Conservation (phyloP, 73 alveolate genomes). For the Loxodes magnus region DNA sequence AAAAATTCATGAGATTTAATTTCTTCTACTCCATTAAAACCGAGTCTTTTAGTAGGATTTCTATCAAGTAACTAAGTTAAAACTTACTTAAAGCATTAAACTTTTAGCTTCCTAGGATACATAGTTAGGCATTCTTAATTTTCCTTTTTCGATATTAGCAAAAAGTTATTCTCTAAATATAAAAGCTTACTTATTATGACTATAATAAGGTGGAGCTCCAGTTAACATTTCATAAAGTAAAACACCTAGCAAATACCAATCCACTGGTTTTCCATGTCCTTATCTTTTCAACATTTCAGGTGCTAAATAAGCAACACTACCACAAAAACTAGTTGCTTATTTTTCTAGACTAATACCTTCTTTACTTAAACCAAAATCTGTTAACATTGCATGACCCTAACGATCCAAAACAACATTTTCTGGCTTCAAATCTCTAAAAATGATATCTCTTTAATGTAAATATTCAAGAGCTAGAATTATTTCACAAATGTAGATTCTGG, state of each 20-base stretch:
- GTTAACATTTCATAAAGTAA: no score
- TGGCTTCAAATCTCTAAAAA: no score
- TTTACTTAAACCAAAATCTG: conserved; percentile 83
- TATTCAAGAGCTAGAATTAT: conserved; percentile 57
- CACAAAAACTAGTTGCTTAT: conserved; percentile 60
- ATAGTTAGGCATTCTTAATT: no score
- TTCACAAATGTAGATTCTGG: conserved; percentile 53
- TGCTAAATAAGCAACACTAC: conserved; percentile 71
- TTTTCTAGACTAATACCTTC: conserved; percentile 50
- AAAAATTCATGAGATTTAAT: conserved; percentile 73
- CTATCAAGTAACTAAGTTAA: conserved; percentile 46
- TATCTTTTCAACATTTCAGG: conserved; percentile 70
- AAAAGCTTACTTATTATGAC: no score
- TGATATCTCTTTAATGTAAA: conserved; percentile 65
- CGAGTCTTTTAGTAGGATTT: conserved; percentile 68
- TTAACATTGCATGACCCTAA: conserved; percentile 58
- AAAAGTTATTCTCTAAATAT: no score
- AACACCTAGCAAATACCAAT: no score
- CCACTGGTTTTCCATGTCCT: conserved; percentile 80
- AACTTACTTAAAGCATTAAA: no score
- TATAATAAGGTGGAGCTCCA: no score
- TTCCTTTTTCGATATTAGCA: no score
- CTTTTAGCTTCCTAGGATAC: no score
- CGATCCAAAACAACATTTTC: conserved; percentile 64
- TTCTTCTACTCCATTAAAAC: conserved; percentile 64